These are phyloP conservation scores for Phascolomyces articulosus DNA, from an alignment of 371 early-diverging fungal species.

Conservation along the genomic window DNA sequence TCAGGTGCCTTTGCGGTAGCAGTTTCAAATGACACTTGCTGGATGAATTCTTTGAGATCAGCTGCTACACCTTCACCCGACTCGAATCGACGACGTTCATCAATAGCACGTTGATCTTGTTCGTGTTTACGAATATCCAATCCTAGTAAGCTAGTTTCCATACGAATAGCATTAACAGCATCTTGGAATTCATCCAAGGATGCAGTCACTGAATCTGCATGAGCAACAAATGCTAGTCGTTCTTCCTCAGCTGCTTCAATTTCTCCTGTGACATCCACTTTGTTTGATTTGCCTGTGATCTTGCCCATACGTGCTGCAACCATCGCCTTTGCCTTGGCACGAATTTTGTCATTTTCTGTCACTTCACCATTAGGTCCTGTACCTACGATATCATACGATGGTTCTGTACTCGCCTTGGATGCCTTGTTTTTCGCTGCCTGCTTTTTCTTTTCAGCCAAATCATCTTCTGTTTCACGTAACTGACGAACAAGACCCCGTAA, in stretches of 20 bases:
- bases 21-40: conserved; percentile 34
- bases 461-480: conserved; percentile 56
- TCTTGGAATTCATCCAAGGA: conserved; percentile 39
- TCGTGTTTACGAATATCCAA: conserved; percentile 48
- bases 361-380: conserved; percentile 64
- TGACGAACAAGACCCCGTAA: conserved; percentile 46
- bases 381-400: conserved; percentile 46
- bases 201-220: conserved; percentile 45
- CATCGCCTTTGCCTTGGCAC: conserved; percentile 63
- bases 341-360: conserved; percentile 62
- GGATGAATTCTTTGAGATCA: conserved; percentile 47
- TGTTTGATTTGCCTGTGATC: conserved; percentile 38
- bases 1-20: conserved; percentile 51
- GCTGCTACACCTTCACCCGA: conserved; percentile 40
- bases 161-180: conserved; percentile 35
- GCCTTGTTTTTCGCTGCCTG: conserved; percentile 41
- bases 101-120: conserved; percentile 46
- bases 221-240: conserved; percentile 46
- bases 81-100: conserved; percentile 47
- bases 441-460: conserved; percentile 54
- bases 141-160: conserved; percentile 51
- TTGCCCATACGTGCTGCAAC: conserved; percentile 69
- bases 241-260: conserved; percentile 55
- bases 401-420: conserved; percentile 10
- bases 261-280: conserved; percentile 40